Evolutionary conservation across 2,329 filamentous ascomycete genomes (phyloP).

Genomic region (Cadophora sp.): DNA sequence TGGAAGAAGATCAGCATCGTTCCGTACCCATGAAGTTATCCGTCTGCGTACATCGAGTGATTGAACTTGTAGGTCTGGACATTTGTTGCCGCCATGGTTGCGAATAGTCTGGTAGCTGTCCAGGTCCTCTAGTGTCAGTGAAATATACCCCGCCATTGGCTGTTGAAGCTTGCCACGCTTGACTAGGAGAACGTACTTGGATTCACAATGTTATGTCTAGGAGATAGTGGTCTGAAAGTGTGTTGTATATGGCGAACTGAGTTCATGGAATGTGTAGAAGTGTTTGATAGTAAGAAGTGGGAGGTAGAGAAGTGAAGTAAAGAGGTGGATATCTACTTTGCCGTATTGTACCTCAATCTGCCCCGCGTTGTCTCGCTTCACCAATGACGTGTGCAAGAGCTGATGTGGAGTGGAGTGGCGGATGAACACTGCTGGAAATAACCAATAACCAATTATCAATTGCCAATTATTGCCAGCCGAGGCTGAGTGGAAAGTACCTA

Average conservation of each 20-base stretch:
- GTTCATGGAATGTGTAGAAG: constrained; percentile 34
- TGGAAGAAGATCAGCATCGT: constrained; percentile 48
- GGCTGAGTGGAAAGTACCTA: not conserved
- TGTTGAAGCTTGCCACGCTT: constrained; percentile 6
- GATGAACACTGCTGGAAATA: not conserved
- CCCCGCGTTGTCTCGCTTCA: constrained; percentile 10
- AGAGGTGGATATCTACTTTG: constrained; percentile 6
- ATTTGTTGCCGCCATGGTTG: constrained; percentile 65
- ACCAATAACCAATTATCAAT: not conserved
- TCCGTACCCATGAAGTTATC: not conserved
- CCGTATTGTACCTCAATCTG: not conserved
- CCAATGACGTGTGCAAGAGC: constrained; percentile 21
- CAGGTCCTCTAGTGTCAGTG: constrained; percentile 32
- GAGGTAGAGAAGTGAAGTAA: not conserved
- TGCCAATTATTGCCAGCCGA: not conserved
- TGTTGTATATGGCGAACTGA: constrained; percentile 34
- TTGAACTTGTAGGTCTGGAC: constrained; percentile 81
- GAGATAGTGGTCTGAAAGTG: constrained; percentile 33
- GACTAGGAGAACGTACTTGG: constrained; percentile 34
- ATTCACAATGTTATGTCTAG: constrained; percentile 30
- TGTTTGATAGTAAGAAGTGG: not conserved
- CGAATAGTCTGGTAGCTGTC: constrained; percentile 41
- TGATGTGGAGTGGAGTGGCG: not conserved
- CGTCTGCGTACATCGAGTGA: constrained; percentile 75
- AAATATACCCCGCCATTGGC: constrained; percentile 23